Percentiles rank a stretch among this genome's conserved stretches.
These are phyloP conservation scores for Ilyonectria destructans DNA, from an alignment of 2,329 filamentous ascomycete species.

Conservation along the genomic window DNA sequence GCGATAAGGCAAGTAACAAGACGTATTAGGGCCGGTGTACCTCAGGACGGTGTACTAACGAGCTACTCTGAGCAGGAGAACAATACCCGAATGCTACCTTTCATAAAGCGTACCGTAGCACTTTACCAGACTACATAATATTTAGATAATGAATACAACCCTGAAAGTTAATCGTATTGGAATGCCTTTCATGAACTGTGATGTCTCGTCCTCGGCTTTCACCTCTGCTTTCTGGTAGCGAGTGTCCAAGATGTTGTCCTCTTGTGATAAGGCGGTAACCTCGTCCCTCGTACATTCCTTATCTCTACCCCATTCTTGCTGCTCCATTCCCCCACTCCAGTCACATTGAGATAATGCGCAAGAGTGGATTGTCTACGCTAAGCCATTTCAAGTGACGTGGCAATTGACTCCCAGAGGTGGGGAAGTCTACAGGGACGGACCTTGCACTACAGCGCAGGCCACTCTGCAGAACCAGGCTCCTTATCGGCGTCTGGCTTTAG, in stretches of 20 bases:
- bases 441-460: background rate
- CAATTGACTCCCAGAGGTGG: background rate
- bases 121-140: background rate
- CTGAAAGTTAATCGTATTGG: background rate
- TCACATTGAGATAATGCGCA: background rate
- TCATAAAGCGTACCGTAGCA: background rate
- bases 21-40: background rate
- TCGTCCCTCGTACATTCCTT: background rate
- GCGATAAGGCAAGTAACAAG: background rate
- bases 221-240: background rate
- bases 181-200: background rate
- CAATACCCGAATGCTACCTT: background rate
- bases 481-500: slow-evolving; percentile 2
- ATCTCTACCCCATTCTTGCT: slow-evolving; percentile 1
- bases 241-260: background rate
- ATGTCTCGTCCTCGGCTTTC: background rate
- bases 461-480: background rate
- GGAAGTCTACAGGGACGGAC: background rate
- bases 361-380: slow-evolving; percentile 5
- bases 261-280: background rate
- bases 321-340: background rate
- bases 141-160: too few relatives aligned
- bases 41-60: background rate
- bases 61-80: background rate
- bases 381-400: background rate